Conservation (phyloP, 2,329 filamentous ascomycete species). For the Alternaria sp. region DNA sequence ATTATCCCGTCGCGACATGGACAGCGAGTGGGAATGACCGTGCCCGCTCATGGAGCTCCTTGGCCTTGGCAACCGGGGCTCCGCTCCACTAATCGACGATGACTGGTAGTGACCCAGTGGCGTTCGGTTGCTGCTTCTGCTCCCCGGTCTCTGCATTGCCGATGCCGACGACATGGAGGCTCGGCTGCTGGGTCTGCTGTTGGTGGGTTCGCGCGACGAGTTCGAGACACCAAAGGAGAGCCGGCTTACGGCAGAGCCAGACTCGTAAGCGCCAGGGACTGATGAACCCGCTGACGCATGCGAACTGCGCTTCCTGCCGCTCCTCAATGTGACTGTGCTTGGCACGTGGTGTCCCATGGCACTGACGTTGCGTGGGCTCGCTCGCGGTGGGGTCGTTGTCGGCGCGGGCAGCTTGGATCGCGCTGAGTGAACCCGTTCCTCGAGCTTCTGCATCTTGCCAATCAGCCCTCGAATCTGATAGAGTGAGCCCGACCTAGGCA, state of each 20-base stretch:
- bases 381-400: constrained; percentile 76
- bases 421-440: constrained; percentile 89
- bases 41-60: constrained; percentile 72
- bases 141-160: constrained; percentile 59
- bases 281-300: constrained; percentile 60
- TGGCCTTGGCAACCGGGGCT: constrained; percentile 61
- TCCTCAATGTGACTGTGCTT: constrained; percentile 68
- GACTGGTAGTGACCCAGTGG: constrained; percentile 66
- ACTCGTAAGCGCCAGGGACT: constrained; percentile 32
- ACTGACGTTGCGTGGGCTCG: constrained; percentile 73
- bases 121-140: constrained; percentile 71
- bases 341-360: constrained; percentile 60
- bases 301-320: constrained; percentile 70
- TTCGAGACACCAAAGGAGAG: constrained; percentile 60
- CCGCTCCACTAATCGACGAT: constrained; percentile 58
- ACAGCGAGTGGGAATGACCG: constrained; percentile 45
- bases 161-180: constrained; percentile 55
- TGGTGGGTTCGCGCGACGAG: constrained; percentile 37
- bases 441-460: constrained; percentile 95
- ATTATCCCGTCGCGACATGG: constrained; percentile 55
- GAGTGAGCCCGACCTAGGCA: constrained; percentile 75
- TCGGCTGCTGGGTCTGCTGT: constrained; percentile 76
- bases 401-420: constrained; percentile 91
- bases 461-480: constrained; percentile 93
- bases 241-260: constrained; percentile 52